Base-by-base conservation (phyloP, 2,329 filamentous ascomycete species). In the Paraphoma chrysanthemicola region DNA sequence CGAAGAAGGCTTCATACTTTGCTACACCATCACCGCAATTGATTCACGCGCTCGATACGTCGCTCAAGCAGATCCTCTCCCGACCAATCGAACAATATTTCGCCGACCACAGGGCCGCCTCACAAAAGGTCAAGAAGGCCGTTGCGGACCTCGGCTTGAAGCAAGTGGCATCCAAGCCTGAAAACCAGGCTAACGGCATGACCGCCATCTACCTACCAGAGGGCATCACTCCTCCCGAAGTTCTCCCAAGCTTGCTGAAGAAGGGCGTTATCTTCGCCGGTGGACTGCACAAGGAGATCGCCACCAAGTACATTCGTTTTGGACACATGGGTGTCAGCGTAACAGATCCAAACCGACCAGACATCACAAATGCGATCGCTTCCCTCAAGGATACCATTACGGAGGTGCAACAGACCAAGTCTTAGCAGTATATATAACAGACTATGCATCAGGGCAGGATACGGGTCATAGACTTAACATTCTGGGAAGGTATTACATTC, bases 271-370 rank as follows among this genome's bases (percentile, higher is more conserved):
- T 99, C 57, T 98, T 98, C 75, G 95, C 95, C 23, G 95, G 93
- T 57, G 95, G 95, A 59, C 85, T 99, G 69, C 95, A 99, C 83
- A 97, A 95, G 85, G 92, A 96, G 76, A 96, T 97, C 77, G 93
- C 91, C 2, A 82, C 90, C 60, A 95, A 91, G 81, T 99, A 99
- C 77, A 91, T 99, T 67, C 88, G 95, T 29, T 95, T 99, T 71
- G 95, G 95, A 43, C 95, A 98, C 78, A 99, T 99, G 95, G 95
- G 95, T 67, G 92, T 98, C 60, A 95, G 90, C 74, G 90, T 93
- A 80, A 91, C 89, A 70, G 92, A 97, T 73, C 85, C 91, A 29
- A 86, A 86, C 60, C 85, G 93, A 61, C 85, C 85, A 50, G 92
- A 99, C 74, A 87, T 98, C 68, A 91, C 96, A 62, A 90, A 90